Evolutionary conservation across 106 monocot genomes (phyloP).

Genomic region (Triglochin maritima): DNA sequence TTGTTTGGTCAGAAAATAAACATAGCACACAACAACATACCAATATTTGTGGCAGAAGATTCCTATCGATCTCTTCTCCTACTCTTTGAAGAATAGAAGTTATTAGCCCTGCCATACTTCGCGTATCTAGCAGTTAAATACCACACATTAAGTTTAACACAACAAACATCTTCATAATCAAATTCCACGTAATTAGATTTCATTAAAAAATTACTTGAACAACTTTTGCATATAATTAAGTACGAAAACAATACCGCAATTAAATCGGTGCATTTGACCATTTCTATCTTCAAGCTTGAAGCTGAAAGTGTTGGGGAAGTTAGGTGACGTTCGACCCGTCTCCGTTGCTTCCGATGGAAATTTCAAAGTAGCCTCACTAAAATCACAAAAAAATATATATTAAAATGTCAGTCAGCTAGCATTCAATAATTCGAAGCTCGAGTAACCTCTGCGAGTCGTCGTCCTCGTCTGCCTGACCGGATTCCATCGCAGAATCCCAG

Average conservation of each 20-base stretch:
- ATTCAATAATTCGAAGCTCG: not conserved
- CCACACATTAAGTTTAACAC: not conserved
- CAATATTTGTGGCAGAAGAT: constrained; percentile 77
- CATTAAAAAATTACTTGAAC: not conserved
- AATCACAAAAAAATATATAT: not conserved
- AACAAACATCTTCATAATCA: too few relatives aligned
- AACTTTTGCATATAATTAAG: not conserved
- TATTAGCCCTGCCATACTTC: constrained; percentile 59
- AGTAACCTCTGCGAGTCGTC: constrained; percentile 49
- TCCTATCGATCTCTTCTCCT: constrained; percentile 58
- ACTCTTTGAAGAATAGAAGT: constrained; percentile 72
- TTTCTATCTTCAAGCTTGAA: constrained; percentile 78
- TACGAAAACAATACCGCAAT: constrained; percentile 40
- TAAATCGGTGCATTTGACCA: constrained; percentile 85
- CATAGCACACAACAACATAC: constrained; percentile 15
- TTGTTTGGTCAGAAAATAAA: not conserved
- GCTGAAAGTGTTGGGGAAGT: constrained; percentile 33
- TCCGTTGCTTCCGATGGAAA: constrained; percentile 51
- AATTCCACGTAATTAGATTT: not conserved
- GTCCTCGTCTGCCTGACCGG: constrained; percentile 62
- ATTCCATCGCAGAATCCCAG: constrained; percentile 83
- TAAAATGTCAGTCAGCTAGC: too few relatives aligned
- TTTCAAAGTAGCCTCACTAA: constrained; percentile 55
- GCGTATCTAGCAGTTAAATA: constrained; percentile 31
- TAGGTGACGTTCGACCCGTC: constrained; percentile 31